Conservation (phyloP, 345 rosid species). For the Aethionema arabicum region DNA sequence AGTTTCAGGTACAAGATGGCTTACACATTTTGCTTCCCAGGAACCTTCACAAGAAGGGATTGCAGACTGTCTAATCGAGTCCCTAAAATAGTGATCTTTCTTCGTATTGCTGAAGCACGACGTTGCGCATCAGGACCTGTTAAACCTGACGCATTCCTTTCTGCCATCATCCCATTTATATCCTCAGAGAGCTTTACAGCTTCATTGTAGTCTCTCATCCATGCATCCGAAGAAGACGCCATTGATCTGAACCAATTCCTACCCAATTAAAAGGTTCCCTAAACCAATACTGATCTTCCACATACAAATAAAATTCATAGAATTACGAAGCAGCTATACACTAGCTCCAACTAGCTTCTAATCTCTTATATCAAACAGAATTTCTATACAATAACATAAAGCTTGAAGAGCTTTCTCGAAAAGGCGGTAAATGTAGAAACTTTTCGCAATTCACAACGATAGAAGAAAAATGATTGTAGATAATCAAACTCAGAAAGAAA, state of each 20-base stretch:
- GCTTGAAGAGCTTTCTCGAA: neutral
- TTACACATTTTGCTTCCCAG: constrained; percentile 76
- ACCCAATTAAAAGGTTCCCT: neutral
- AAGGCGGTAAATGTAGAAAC: constrained; percentile 11
- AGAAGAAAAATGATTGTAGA: neutral
- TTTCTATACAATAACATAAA: neutral
- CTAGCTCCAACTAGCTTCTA: constrained; percentile 2
- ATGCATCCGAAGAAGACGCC: constrained; percentile 76
- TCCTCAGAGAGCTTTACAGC: constrained; percentile 76
- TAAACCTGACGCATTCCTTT: constrained; percentile 50
- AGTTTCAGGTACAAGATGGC: constrained; percentile 17
- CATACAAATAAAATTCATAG: neutral
- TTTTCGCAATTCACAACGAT: constrained; percentile 13
- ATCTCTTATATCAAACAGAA: constrained; percentile 10
- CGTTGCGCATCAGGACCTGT: constrained; percentile 91
- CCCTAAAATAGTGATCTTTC: constrained; percentile 87
- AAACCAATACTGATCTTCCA: neutral
- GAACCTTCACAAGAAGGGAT: constrained; percentile 70
- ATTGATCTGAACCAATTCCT: constrained; percentile 41
- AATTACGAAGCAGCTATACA: constrained; percentile 4
- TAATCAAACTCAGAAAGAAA: neutral
- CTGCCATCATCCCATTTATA: constrained; percentile 81
- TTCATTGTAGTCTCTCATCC: constrained; percentile 89
- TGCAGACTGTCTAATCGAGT: constrained; percentile 83
- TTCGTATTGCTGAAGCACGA: constrained; percentile 77